A percentile compares a stretch with the other conserved stretches of the same genome.
Evolutionary conservation across 2,329 filamentous ascomycete genomes (phyloP).

Genomic region (Hirsutella thompsonii): DNA sequence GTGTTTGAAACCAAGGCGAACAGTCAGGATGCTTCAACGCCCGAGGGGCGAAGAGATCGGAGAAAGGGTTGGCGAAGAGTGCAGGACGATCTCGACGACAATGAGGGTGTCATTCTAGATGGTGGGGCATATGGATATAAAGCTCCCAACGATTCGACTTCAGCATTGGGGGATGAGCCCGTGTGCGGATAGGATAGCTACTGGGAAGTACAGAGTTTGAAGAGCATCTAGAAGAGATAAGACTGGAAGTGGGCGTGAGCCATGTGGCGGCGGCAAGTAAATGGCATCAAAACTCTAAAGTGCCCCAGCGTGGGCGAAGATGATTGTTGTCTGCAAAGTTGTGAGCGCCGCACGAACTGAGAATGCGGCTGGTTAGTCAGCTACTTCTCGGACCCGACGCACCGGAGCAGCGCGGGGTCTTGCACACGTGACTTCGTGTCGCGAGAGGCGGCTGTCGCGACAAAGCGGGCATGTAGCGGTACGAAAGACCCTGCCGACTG

Average conservation of each 20-base stretch:
- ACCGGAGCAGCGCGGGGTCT: too few relatives aligned
- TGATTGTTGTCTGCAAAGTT: too few relatives aligned
- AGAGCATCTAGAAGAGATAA: background rate
- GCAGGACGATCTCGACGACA: constrained; percentile 46
- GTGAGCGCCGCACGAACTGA: too few relatives aligned
- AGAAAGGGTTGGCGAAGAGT: constrained; percentile 43
- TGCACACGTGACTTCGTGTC: constrained; percentile 25
- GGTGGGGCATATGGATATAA: constrained; percentile 36
- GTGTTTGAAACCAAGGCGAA: constrained; percentile 41
- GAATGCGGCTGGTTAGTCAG: too few relatives aligned
- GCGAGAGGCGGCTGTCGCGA: constrained; percentile 9
- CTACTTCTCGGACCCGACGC: too few relatives aligned
- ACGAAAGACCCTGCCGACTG: background rate
- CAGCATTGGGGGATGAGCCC: background rate
- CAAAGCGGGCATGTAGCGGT: background rate
- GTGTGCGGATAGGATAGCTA: background rate
- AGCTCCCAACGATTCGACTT: background rate
- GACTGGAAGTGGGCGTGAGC: too few relatives aligned
- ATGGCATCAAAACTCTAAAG: too few relatives aligned
- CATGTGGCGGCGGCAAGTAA: too few relatives aligned
- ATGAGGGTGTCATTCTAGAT: constrained; percentile 45
- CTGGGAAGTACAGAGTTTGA: background rate
- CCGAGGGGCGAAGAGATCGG: constrained; percentile 27
- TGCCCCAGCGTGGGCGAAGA: too few relatives aligned
- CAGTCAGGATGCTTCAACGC: constrained; percentile 23